A percentile compares a stretch with the other conserved stretches of the same genome.
Conservation (phyloP, 495 filamentous ascomycete species). For the Aspergillus saccharolyticus region DNA sequence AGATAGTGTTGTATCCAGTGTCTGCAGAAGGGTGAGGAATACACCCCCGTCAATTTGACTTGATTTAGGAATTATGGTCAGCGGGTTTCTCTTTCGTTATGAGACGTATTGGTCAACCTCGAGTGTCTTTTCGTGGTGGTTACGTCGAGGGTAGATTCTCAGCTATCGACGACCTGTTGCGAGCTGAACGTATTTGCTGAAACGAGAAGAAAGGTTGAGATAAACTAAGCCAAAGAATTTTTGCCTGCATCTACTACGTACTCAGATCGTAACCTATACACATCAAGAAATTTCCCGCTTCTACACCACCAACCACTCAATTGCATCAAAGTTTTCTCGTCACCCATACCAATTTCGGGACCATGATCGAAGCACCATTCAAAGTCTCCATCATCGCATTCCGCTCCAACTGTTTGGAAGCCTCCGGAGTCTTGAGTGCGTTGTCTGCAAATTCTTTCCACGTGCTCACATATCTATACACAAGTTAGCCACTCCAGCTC, state of each 20-base stretch:
- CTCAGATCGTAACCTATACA: no score
- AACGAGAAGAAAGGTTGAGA: background rate
- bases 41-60: background rate
- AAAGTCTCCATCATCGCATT: background rate
- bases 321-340: conserved; percentile 1
- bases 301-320: background rate
- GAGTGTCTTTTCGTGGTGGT: background rate
- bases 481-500: background rate
- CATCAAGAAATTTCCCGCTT: conserved; percentile 1
- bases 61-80: no score
- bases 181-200: background rate
- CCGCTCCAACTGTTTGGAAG: background rate
- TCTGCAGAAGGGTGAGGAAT: background rate
- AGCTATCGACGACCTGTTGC: background rate
- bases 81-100: no score
- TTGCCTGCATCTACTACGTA: no score
- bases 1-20: background rate
- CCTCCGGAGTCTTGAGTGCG: conserved; percentile 1
- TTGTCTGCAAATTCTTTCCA: conserved; percentile 1
- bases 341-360: background rate
- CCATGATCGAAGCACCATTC: conserved; percentile 3
- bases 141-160: background rate
- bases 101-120: background rate
- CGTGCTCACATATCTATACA: background rate
- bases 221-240: no score